Conservation (phyloP, 2,329 filamentous ascomycete species). For the Ascochyta rabiei region DNA sequence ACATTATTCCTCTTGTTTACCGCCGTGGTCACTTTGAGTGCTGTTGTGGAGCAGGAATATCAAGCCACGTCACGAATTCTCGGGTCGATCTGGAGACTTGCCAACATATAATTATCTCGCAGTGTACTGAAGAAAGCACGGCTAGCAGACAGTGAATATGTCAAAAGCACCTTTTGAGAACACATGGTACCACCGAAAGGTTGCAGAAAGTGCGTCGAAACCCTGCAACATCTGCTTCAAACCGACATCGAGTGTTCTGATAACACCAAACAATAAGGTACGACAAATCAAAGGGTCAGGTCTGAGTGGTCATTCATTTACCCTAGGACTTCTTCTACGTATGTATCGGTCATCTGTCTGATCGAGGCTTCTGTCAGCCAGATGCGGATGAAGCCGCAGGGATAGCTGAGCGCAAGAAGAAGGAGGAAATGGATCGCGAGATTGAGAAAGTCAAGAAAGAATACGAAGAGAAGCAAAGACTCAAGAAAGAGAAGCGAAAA, state of each 20-base stretch:
- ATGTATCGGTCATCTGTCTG: constrained; percentile 81
- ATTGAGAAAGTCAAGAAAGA: constrained; percentile 58
- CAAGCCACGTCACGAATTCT: neutral
- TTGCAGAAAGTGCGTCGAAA: constrained; percentile 82
- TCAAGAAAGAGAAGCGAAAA: constrained; percentile 59
- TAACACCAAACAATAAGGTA: constrained; percentile 90
- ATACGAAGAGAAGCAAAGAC: constrained; percentile 61
- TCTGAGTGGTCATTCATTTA: neutral
- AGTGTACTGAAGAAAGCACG: neutral
- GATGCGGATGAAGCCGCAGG: constrained; percentile 73
- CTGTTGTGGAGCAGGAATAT: neutral
- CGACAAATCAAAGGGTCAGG: neutral
- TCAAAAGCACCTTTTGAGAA: constrained; percentile 63
- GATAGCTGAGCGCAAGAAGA: constrained; percentile 60
- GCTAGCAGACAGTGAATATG: neutral
- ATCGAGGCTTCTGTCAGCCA: constrained; percentile 76
- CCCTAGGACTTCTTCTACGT: constrained; percentile 87
- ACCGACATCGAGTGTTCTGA: constrained; percentile 82
- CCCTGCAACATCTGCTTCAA: constrained; percentile 93
- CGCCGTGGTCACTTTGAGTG: neutral
- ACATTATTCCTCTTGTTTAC: neutral
- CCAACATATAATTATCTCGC: neutral
- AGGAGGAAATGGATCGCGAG: constrained; percentile 56
- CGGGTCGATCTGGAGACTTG: neutral
- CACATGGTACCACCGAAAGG: constrained; percentile 81